Base-by-base conservation (phyloP, 768 basidiomycete genomes). In the Pulveroboletus sp. region DNA sequence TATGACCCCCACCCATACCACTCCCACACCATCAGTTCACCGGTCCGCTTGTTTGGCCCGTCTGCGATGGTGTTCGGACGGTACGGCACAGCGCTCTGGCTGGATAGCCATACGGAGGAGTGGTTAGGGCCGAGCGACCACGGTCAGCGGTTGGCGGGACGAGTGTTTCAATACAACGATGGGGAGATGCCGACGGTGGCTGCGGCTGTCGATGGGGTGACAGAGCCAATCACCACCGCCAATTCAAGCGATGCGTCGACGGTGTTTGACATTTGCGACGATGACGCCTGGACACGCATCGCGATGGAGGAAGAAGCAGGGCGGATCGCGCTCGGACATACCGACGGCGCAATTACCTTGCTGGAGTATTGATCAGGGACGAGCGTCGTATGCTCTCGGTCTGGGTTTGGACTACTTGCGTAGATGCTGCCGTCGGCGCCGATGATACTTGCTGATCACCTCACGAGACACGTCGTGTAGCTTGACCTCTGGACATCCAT, bases 21-120 rank as follows among this genome's bases (percentile, higher is more conserved):
- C 1, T 48, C 64, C 10, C 73, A 75, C 32, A 71, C 71, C 10
- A 72, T 83, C 45, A 72, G 69, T 1, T 77, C 81, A 2, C 82
- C 85, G 3, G 66, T 85, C 12, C 77, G 81, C 12, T 63, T 85
- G 30, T 81, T 83, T 54, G 70, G 78, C 2, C 74, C 70, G 21
- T 77, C 78, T 27, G 73, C 81, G 42, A 73, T 82, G 67, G 69
- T 70, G 0, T 56, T 87, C 17, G 84, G 84, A 1, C 67, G 64
- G 5, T 75, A 78, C 56, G 85, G 85, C 4, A 85, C 81, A 6
- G 79, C 77, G 5, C 55, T 88, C 14, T 88, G 83, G 80, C 67
- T 85, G 31, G 86, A 88, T 56, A 80, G 71, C 42, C 79, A 84
- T 43, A 77, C 79, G 0, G 79, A 81, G 50, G 75, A 73, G 32